Evolutionary conservation across 495 filamentous ascomycete species (phyloP), one percentile per base, ranked within the genome.

Genomic region (Penicillium cinerascens): DNA sequence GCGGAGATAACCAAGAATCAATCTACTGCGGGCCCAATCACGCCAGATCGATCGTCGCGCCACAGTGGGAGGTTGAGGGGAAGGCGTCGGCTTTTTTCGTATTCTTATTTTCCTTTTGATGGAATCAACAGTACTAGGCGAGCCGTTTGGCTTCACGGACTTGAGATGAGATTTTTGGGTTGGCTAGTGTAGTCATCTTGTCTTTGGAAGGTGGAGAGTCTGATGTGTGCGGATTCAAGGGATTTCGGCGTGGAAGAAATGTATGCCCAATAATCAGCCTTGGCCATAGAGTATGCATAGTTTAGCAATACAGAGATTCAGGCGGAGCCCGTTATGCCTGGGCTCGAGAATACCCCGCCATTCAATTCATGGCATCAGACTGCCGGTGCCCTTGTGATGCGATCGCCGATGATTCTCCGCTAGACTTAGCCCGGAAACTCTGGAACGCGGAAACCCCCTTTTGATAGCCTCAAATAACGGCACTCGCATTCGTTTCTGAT

Each of bases 141-240:
- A 42, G 6, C 26, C 25, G 25, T 39, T 26, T 18, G 36, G 18
- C 10, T 13, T 42, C 17, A 43, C 42, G 38, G 22, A 39, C 1
- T 33, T 25, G 26, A 40, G 22, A 26, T 43, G 22, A 13, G 47
- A 35, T 49, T 38, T 49, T 27, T 35, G 9, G 17, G 41, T 41
- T 38, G 13, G 16, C 15, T 18, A 6, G 7, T 47, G 42, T 38
- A 36, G 27, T 26, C 6, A 38, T 35, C 21, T 49, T 13, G 46
- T 20, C 17, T 18, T 29, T 18, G 46, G 36, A 20, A 23, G 25
- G 17, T 40, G n/a, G n/a, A n/a, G n/a, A n/a, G n/a, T n/a, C n/a
- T 22, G 23, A 49, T 51, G 46, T 49, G 54, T 51, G 45, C 43
- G 42, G 47, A 51, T 39, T 58, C 47, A 64, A 64, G 61, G 61